Evolutionary conservation across 2,329 filamentous ascomycete genomes (phyloP).

Genomic region (Ophiostoma himal-ulmi): DNA sequence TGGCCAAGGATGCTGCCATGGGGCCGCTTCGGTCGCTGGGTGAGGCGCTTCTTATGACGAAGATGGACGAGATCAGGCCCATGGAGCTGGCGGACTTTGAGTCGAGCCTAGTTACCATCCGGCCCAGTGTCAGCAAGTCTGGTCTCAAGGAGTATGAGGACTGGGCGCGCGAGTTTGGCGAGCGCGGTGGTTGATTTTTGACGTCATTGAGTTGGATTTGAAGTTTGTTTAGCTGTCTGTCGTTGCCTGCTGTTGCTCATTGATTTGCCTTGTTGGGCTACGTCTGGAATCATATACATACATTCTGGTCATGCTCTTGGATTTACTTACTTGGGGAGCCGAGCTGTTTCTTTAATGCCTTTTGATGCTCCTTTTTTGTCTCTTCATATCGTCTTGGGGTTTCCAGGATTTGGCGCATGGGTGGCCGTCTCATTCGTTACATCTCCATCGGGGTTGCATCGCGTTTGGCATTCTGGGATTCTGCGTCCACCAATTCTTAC

Average conservation of each 20-base stretch:
- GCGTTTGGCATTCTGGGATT: neutral
- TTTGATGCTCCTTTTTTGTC: neutral
- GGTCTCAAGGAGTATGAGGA: conserved; percentile 87
- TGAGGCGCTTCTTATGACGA: conserved; percentile 82
- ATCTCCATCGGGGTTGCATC: neutral
- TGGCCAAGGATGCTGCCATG: conserved; percentile 98
- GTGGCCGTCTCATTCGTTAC: conserved; percentile 1
- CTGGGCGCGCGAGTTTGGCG: conserved; percentile 90
- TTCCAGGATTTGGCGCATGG: neutral
- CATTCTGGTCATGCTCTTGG: neutral
- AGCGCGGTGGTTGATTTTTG: conserved; percentile 65
- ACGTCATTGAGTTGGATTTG: neutral
- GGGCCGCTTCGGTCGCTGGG: conserved; percentile 84
- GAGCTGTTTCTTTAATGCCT: neutral
- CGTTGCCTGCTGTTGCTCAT: neutral
- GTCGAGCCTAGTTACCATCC: conserved; percentile 74
- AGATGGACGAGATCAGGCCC: conserved; percentile 87
- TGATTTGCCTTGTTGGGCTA: neutral
- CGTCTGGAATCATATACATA: neutral
- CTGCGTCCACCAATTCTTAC: neutral
- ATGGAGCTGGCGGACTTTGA: conserved; percentile 80
- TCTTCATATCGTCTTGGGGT: neutral
- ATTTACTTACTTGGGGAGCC: neutral
- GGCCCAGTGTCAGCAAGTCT: conserved; percentile 80
- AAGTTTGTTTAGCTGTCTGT: neutral